Evolutionary conservation across 75 land plant species (phyloP).

Genomic region (Chamaecyparis obtusa): DNA sequence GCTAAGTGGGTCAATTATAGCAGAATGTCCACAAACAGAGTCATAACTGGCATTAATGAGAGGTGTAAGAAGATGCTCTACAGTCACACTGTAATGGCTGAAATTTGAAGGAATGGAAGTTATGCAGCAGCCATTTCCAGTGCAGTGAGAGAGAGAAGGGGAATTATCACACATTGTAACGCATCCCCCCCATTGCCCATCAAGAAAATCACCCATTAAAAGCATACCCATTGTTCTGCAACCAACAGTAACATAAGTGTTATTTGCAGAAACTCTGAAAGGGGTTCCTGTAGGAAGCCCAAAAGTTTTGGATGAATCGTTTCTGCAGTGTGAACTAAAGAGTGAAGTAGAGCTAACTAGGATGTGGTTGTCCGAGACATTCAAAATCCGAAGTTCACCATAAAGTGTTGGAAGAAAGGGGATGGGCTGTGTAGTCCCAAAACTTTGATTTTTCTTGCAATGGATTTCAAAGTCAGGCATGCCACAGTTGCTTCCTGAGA

Average conservation of each 20-base stretch:
- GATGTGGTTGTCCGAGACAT: neutral
- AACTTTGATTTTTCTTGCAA: neutral
- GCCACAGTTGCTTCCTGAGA: neutral
- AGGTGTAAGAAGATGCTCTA: neutral
- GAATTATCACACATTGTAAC: neutral
- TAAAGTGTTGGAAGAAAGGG: neutral
- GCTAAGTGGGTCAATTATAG: neutral
- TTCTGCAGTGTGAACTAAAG: neutral
- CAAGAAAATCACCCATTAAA: neutral
- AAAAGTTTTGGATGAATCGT: neutral
- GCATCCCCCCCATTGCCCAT: neutral
- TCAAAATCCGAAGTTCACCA: neutral
- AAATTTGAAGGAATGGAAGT: neutral
- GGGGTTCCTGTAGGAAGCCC: neutral
- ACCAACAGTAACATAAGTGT: neutral
- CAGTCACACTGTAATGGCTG: neutral
- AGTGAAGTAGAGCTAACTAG: neutral
- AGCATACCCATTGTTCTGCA: neutral
- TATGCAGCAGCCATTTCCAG: neutral
- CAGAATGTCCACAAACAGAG: neutral
- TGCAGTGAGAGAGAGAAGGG: neutral
- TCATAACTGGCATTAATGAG: neutral
- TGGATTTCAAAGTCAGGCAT: neutral
- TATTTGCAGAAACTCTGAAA: neutral
- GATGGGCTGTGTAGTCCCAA: neutral